Percentiles rank a stretch among this genome's conserved stretches.
Conservation (phyloP, 148 eudicot genomes). For the Rhododendron williamsianum region DNA sequence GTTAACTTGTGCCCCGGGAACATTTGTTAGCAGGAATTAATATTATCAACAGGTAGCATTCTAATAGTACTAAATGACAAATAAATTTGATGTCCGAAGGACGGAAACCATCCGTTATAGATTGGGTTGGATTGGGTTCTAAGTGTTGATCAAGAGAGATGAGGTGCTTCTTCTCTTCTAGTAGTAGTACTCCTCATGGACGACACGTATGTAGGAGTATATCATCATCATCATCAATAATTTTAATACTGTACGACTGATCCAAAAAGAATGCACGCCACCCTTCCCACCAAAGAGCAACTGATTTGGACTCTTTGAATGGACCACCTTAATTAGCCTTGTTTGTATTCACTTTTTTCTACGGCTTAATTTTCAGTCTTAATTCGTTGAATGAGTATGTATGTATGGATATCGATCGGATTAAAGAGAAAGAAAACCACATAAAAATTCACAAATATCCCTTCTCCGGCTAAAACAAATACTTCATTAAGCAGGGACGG, state of each 20-base stretch:
- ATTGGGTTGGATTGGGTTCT: neutral
- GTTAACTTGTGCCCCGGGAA: too few relatives aligned
- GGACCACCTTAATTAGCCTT: neutral
- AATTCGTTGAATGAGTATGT: neutral
- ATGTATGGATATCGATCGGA: neutral
- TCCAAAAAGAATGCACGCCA: neutral
- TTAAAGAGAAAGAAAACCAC: neutral
- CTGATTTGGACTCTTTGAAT: neutral
- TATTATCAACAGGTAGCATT: too few relatives aligned
- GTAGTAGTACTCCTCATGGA: too few relatives aligned
- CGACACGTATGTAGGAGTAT: too few relatives aligned
- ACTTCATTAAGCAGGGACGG: too few relatives aligned
- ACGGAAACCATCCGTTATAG: neutral
- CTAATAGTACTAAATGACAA: too few relatives aligned
- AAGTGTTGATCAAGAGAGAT: neutral
- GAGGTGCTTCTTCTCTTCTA: neutral
- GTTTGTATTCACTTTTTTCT: neutral
- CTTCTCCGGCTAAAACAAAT: neutral
- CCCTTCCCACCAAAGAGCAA: neutral
- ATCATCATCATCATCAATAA: too few relatives aligned
- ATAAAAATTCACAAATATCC: neutral
- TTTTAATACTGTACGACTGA: too few relatives aligned
- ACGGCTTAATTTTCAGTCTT: neutral
- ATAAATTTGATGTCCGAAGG: neutral
- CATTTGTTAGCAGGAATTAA: too few relatives aligned